These are phyloP conservation scores for Lasiodiplodia theobromae DNA, from an alignment of 2,329 filamentous ascomycete species.

Conservation along the genomic window DNA sequence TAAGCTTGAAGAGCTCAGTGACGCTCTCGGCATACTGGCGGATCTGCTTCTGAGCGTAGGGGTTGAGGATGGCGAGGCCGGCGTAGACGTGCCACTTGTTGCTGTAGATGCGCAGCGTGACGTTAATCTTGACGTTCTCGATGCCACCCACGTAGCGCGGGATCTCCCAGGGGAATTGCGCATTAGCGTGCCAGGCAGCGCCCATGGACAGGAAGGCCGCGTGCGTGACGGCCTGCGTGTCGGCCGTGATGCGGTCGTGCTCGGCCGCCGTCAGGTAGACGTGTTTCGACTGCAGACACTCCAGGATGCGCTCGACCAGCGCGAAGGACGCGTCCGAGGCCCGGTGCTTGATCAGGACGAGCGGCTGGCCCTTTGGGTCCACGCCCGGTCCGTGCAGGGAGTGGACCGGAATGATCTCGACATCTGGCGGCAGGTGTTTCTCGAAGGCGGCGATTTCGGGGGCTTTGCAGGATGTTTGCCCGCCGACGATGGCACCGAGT, in stretches of 20 bases:
- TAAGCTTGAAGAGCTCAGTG: slow-evolving; percentile 94
- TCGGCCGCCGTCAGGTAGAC: slow-evolving; percentile 86
- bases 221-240: slow-evolving; percentile 97
- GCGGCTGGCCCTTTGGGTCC: slow-evolving; percentile 85
- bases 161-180: slow-evolving; percentile 96
- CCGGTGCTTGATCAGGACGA: slow-evolving; percentile 92
- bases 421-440: slow-evolving; percentile 82
- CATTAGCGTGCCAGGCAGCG: slow-evolving; percentile 93
- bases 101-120: slow-evolving; percentile 94
- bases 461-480: slow-evolving; percentile 97
- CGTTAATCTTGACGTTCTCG: slow-evolving; percentile 99
- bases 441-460: slow-evolving; percentile 96
- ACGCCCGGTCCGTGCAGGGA: slow-evolving; percentile 94
- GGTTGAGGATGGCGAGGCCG: slow-evolving; percentile 94
- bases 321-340: slow-evolving; percentile 77
- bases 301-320: slow-evolving; percentile 82
- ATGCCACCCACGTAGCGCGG: slow-evolving; percentile 96
- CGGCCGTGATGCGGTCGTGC: slow-evolving; percentile 96
- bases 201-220: slow-evolving; percentile 97
- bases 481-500: slow-evolving; percentile 91
- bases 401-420: slow-evolving; percentile 94
- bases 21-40: slow-evolving; percentile 91
- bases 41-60: slow-evolving; percentile 89
- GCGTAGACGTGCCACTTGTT: slow-evolving; percentile 99
- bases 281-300: slow-evolving; percentile 82